A percentile compares a stretch with the other conserved stretches of the same genome.
These are phyloP conservation scores for Bruguiera hainesii DNA, from an alignment of 441 rosid genomes.

Conservation along the genomic window DNA sequence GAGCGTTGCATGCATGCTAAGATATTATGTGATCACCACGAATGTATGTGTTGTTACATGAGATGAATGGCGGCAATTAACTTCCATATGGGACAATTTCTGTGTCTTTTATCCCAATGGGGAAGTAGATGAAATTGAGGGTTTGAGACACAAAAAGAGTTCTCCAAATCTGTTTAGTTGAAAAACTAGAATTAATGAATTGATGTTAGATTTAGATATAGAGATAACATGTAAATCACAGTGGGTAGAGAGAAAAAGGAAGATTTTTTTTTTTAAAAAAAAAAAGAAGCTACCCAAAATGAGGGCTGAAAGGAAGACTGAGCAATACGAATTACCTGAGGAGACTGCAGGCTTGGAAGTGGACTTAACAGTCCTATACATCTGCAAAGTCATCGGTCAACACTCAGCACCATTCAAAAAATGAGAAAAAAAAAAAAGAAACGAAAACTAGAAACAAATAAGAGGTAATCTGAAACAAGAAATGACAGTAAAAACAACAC, in stretches of 20 bases:
- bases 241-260: background rate
- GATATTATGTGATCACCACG: background rate
- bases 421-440: constrained; percentile 7
- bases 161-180: constrained; percentile 10
- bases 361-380: constrained; percentile 88
- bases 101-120: constrained; percentile 3
- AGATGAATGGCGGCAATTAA: background rate
- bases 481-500: background rate
- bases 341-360: constrained; percentile 78
- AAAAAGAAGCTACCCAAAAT: background rate
- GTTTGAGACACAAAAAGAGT: background rate
- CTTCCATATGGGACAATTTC: background rate
- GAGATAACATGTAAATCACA: background rate
- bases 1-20: background rate
- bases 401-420: constrained; percentile 1
- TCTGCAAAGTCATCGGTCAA: constrained; percentile 42
- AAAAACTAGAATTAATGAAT: background rate
- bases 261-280: too few species aligned
- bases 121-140: background rate
- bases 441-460: background rate
- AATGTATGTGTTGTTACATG: background rate
- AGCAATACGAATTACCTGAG: constrained; percentile 55
- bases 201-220: background rate
- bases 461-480: background rate
- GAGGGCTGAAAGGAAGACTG: constrained; percentile 21